phyloP scores from a whole-genome alignment of 305 asterid genomes.

The Solanum chacoense region DNA sequence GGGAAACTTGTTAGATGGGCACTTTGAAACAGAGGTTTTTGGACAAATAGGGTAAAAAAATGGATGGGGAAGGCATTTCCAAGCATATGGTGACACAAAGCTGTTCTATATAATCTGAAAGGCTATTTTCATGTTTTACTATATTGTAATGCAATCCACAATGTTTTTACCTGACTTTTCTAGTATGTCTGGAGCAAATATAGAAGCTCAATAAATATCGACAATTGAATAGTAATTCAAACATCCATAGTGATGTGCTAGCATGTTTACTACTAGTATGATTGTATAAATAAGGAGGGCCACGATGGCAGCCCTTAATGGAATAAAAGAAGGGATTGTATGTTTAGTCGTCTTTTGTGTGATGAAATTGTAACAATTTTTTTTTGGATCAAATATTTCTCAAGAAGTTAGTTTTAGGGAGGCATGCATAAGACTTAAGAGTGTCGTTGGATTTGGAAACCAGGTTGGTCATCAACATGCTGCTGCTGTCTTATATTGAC shows the following conservation, averaged over 20 bases:
- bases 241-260: neutral
- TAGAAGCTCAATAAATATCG: neutral
- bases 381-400: too few species aligned
- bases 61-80: neutral
- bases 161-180: neutral
- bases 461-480: neutral
- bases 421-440: neutral
- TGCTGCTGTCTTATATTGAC: neutral
- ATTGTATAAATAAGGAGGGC: neutral
- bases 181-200: neutral
- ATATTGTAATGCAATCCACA: neutral
- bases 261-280: neutral
- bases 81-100: neutral
- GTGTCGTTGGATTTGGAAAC: neutral
- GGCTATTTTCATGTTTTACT: neutral
- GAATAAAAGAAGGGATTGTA: neutral
- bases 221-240: neutral
- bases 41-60: neutral
- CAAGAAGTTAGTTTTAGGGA: neutral
- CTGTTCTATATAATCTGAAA: neutral
- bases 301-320: neutral
- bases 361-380: neutral
- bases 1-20: neutral
- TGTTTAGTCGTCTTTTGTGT: neutral
- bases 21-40: conserved; percentile 6